Conservation (phyloP, 2,329 filamentous ascomycete species). For the Penicillium sumatraense region DNA sequence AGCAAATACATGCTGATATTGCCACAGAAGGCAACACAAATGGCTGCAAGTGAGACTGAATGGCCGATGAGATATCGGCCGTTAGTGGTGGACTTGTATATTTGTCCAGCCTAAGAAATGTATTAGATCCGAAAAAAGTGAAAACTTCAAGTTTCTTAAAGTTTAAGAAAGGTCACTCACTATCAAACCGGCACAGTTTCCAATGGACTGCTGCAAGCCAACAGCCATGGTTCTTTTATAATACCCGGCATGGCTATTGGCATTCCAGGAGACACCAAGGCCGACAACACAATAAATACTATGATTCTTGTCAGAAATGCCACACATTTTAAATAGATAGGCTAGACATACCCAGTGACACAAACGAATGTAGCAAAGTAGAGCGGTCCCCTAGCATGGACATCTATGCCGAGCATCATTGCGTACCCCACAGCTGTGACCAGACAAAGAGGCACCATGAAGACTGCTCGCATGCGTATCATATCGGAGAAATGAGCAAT, state of each 20-base stretch:
- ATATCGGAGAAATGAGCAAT: slow-evolving; percentile 15
- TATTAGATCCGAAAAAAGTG: slow-evolving; percentile 4
- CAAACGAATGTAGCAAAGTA: slow-evolving; percentile 21
- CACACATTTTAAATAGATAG: not conserved
- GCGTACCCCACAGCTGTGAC: slow-evolving; percentile 16
- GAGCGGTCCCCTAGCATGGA: slow-evolving; percentile 8
- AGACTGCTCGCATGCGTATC: slow-evolving; percentile 15
- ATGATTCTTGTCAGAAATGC: not conserved
- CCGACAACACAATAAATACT: slow-evolving; percentile 18
- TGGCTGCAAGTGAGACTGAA: slow-evolving; percentile 15
- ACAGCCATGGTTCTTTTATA: slow-evolving; percentile 19
- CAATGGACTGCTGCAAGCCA: slow-evolving; percentile 16
- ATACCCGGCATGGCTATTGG: slow-evolving; percentile 18
- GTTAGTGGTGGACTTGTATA: slow-evolving; percentile 14
- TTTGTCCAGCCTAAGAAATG: slow-evolving; percentile 14
- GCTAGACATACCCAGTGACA: slow-evolving; percentile 15
- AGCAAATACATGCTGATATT: slow-evolving; percentile 13
- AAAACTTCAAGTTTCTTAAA: not conserved
- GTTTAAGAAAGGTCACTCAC: slow-evolving; percentile 7
- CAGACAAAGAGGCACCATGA: slow-evolving; percentile 16
- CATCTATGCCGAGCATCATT: slow-evolving; percentile 16
- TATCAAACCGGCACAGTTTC: slow-evolving; percentile 16
- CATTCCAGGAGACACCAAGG: slow-evolving; percentile 18
- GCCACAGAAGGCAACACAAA: slow-evolving; percentile 15
- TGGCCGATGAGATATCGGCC: slow-evolving; percentile 15